Evolutionary conservation across 352 stramenopile species (phyloP), one percentile per base, ranked within the genome.

Genomic region (Phytophthora idaei): DNA sequence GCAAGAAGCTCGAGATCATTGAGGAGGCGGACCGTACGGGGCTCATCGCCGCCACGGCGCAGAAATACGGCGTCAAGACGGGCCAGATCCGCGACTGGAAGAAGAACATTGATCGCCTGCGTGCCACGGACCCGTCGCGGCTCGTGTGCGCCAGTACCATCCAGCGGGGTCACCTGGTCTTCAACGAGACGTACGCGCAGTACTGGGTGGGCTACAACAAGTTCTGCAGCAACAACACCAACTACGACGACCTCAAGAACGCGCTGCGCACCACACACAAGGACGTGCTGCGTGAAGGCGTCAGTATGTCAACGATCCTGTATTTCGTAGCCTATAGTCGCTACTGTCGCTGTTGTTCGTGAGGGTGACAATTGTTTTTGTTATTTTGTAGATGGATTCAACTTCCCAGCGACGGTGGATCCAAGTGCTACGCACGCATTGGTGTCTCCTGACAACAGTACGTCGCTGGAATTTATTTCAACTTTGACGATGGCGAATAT

Each of bases 201-300:
- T 94, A 94, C 75, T 94, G 87, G 87, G 87, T 94, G 66, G 87
- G 87, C 57, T 94, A 94, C 80, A 94, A 94, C 74, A 94, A 94
- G 71, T 94, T 80, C 63, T 94, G 87, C 72, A 89, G 78, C 55
- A 80, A 65, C 59, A 74, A 90, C 65, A 92, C 81, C 59, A 87
- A 81, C 61, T 92, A 84, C 47, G 72, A 88, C 45, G 76, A 87
- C 4, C 78, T 94, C 66, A 92, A 92, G 64, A 46, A 81, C 67
- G 81, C 74, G 50, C 69, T 94, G 47, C 83, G 78, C 61, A 62
- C 84, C 48, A 90, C 73, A 12, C 78, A 90, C 58, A 92, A 94
- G 69, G 83, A 93, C 66, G 61, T 91, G 49, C 69, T 79, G 41
- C 80, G 81, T 61, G 83, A 90, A 36, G 87, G 87, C 68, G 80